Percentiles rank a stretch among this genome's conserved stretches.
Evolutionary conservation across 306 rosid genomes (phyloP).

Genomic region (Lathyrus oleraceus): DNA sequence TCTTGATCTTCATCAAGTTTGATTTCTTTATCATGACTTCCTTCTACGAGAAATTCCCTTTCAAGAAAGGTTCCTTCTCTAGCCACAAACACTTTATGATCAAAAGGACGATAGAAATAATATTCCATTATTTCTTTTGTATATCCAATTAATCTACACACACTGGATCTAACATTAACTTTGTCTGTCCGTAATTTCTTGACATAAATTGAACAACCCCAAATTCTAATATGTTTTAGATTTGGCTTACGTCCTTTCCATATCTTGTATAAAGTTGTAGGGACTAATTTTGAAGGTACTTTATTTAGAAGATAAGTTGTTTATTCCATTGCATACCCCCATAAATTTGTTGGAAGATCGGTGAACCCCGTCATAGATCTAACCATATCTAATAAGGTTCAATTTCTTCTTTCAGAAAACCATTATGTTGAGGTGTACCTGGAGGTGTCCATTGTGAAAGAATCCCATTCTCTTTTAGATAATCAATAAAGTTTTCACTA

Average conservation of each 20-base stretch:
- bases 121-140: conserved; percentile 18
- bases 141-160: background rate
- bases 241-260: background rate
- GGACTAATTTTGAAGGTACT: background rate
- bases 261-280: conserved; percentile 13
- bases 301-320: background rate
- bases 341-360: background rate
- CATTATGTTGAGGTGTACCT: background rate
- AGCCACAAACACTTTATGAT: too few species aligned
- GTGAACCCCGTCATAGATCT: background rate
- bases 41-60: too few species aligned
- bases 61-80: too few species aligned
- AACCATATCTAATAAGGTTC: background rate
- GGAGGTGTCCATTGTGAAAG: background rate
- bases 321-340: conserved; percentile 4
- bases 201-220: background rate
- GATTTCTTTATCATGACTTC: background rate
- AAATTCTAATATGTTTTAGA: conserved; percentile 4
- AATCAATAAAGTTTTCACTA: too few species aligned
- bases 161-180: background rate
- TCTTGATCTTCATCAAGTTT: background rate
- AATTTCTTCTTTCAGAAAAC: too few species aligned
- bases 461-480: background rate
- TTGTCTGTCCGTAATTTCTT: background rate
- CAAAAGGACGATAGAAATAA: too few species aligned